Evolutionary conservation across 176 grass and related monocot species (phyloP), one percentile per base, ranked within the genome.

Genomic region (Triticum turgidum): DNA sequence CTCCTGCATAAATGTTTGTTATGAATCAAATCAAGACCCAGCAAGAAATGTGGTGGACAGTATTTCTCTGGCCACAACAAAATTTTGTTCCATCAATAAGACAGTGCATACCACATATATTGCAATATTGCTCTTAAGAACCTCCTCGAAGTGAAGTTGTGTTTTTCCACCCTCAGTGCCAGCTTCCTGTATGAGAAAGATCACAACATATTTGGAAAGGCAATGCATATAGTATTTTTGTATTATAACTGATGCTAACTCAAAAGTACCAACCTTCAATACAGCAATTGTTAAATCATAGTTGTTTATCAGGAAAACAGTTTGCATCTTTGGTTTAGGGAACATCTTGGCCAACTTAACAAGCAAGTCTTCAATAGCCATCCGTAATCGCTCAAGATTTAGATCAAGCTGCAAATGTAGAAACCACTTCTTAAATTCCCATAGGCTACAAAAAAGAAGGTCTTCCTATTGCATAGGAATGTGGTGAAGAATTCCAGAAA

Each of bases 281-380:
- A 98, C 87, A 18, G 92, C 59, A 92, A 96, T 98, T 42, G 87
- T 99, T 88, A 99, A 90, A 86, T 99, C 97, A 83, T 99, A 94
- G 74, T 99, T 99, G 89, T 99, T 99, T 85, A 99, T 99, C 65
- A 99, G 73, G 83, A 96, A 96, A 82, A 99, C 87, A 65, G 94
- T 96, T 83, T 99, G 97, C 63, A 93, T 81, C 87, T 99, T 96
- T 9, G 90, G 92, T 80, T 96, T 96, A 42, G 51, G 49, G 76
- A 94, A 96, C 87, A 93, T 85, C 86, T 95, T 96, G 52, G 97
- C 94, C 89, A 99, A 88, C 63, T 99, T 99, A 83, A 91, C 86
- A 80, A 96, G 90, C 85, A 96, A 88, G 52, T 99, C 97, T 84
- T 99, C 92, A 74, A 92, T 79, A 80, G 97, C 94, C 97, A 96